Evolutionary conservation across 2,329 filamentous ascomycete genomes (phyloP).

Genomic region (Monosporascus sp.): DNA sequence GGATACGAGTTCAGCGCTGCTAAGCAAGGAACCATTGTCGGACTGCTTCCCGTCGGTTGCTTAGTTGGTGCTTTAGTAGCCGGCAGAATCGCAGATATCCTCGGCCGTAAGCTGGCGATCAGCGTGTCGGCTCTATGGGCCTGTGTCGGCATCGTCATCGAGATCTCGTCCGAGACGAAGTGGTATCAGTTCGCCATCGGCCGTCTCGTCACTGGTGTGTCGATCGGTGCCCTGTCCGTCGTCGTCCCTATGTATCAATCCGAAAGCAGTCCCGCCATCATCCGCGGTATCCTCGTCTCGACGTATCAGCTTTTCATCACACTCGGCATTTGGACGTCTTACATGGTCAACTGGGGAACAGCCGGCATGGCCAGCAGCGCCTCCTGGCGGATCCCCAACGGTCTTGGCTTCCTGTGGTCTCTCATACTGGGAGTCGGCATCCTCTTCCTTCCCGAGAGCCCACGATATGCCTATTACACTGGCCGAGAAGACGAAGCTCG

Average conservation of each 20-base stretch:
- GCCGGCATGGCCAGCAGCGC: constrained; percentile 37
- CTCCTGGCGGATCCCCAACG: constrained; percentile 59
- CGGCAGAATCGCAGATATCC: constrained; percentile 55
- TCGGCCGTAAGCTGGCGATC: constrained; percentile 59
- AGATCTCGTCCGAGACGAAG: constrained; percentile 47
- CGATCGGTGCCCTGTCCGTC: constrained; percentile 59
- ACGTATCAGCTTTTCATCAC: constrained; percentile 67
- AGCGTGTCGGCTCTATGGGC: constrained; percentile 58
- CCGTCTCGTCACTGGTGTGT: constrained; percentile 59
- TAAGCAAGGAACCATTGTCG: constrained; percentile 58
- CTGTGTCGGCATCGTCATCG: constrained; percentile 58
- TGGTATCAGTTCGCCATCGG: constrained; percentile 64
- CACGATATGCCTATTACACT: constrained; percentile 43
- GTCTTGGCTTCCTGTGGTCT: constrained; percentile 50
- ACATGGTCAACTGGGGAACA: constrained; percentile 59
- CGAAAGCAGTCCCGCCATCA: constrained; percentile 58
- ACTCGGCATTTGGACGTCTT: constrained; percentile 56
- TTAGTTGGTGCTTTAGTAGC: constrained; percentile 51
- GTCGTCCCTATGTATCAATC: constrained; percentile 64
- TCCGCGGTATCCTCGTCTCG: constrained; percentile 58
- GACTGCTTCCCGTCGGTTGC: constrained; percentile 55
- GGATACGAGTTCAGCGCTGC: constrained; percentile 49
- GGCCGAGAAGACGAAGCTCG: constrained; percentile 44
- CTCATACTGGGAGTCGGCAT: constrained; percentile 45
- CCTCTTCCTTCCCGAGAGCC: constrained; percentile 49